Conservation (phyloP, 257 asterid genomes). For the Salvia splendens region DNA sequence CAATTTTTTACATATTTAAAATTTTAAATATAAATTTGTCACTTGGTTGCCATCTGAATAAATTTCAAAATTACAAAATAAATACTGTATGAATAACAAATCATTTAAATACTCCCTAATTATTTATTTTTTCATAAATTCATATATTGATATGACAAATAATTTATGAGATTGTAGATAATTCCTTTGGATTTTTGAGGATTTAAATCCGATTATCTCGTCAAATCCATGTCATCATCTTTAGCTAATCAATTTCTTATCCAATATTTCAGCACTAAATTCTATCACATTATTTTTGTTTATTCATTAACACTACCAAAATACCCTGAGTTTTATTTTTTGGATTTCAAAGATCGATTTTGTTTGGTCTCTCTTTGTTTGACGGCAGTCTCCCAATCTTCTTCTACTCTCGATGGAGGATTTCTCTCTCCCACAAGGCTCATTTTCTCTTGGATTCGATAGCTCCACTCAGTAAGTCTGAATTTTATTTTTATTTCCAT, state of each 20-base stretch:
- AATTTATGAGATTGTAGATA: no score
- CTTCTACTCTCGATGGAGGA: conserved; percentile 54
- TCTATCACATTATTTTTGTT: neutral
- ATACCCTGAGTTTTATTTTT: neutral
- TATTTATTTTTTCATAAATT: no score
- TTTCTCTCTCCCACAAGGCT: conserved; percentile 58
- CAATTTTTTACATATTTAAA: no score
- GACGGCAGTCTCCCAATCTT: conserved; percentile 11
- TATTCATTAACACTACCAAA: no score
- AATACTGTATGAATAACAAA: no score
- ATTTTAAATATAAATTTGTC: no score
- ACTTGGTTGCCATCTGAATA: no score
- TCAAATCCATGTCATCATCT: neutral
- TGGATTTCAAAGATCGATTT: neutral
- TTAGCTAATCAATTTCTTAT: conserved; percentile 2
- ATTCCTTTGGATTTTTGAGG: neutral
- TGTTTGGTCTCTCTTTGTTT: neutral
- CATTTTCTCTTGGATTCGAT: conserved; percentile 83
- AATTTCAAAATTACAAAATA: no score
- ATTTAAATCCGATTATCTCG: neutral
- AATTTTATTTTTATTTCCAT: neutral
- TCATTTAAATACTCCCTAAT: no score
- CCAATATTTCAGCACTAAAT: neutral
- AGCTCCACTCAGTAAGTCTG: conserved; percentile 86
- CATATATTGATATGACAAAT: no score